phyloP scores from a whole-genome alignment of 139 green algal species.

The Coelastrella sp. region DNA sequence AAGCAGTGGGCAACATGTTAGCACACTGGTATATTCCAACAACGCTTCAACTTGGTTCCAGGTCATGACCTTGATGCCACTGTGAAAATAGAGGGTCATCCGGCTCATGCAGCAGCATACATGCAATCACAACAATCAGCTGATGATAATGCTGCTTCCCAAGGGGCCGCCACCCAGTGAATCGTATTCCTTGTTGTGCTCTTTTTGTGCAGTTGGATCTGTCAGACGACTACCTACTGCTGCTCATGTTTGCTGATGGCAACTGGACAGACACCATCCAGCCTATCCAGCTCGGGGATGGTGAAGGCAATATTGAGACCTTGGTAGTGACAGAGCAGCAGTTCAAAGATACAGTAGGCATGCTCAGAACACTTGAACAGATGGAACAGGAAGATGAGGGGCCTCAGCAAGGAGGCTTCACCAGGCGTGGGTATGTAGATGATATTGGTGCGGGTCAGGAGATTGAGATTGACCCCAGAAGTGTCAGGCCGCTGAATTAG shows the following conservation, averaged over 20 bases:
- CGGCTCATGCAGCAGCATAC: too few species aligned
- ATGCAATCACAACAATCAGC: too few species aligned
- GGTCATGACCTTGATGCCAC: too few species aligned
- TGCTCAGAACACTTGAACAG: slow-evolving; percentile 33
- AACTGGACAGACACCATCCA: slow-evolving; percentile 51
- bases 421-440: neutral
- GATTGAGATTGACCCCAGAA: neutral
- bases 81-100: too few species aligned
- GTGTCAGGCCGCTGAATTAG: neutral
- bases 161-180: neutral
- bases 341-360: slow-evolving; percentile 40
- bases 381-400: neutral
- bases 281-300: slow-evolving; percentile 31
- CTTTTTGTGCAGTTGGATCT: slow-evolving; percentile 62
- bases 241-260: slow-evolving; percentile 63
- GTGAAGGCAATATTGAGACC: neutral
- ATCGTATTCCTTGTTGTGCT: neutral
- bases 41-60: too few species aligned
- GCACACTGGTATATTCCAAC: too few species aligned
- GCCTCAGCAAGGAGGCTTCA: neutral
- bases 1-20: too few species aligned
- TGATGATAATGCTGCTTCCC: too few species aligned
- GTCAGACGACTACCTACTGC: slow-evolving; percentile 59
- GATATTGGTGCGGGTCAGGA: neutral
- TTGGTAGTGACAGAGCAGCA: slow-evolving; percentile 19